Conservation (phyloP, 495 filamentous ascomycete genomes). For the Xylaria bambusicola region DNA sequence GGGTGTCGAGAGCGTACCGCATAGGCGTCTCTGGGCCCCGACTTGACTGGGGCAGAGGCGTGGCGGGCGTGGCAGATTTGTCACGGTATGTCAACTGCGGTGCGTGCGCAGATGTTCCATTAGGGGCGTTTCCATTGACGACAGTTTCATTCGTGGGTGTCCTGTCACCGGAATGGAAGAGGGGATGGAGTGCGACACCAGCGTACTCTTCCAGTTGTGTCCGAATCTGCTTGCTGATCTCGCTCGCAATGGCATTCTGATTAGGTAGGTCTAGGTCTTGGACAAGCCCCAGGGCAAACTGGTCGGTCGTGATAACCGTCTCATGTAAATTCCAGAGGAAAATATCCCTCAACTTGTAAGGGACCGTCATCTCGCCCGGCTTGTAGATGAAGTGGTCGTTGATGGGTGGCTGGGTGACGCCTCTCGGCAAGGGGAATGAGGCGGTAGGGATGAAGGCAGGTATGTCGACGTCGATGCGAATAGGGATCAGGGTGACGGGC, state of each 20-base stretch:
- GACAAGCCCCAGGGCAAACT: conserved; percentile 87
- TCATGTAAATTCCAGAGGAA: conserved; percentile 99
- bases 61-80: conserved; percentile 46
- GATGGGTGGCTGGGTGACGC: conserved; percentile 44
- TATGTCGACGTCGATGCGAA: conserved; percentile 94
- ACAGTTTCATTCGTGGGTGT: conserved; percentile 22
- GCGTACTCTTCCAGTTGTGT: conserved; percentile 96
- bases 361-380: conserved; percentile 71
- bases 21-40: conserved; percentile 53
- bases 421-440: conserved; percentile 67
- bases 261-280: conserved; percentile 93
- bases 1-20: conserved; percentile 37
- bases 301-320: conserved; percentile 88
- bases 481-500: conserved; percentile 88
- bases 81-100: conserved; percentile 43
- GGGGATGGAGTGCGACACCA: conserved; percentile 86
- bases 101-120: too few relatives aligned
- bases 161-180: conserved; percentile 68
- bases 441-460: conserved; percentile 73
- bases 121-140: too few relatives aligned
- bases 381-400: conserved; percentile 67
- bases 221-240: conserved; percentile 91
- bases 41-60: conserved; percentile 43
- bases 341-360: conserved; percentile 85
- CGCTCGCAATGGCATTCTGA: conserved; percentile 60